A percentile compares a stretch with the other conserved stretches of the same genome.
Conservation (phyloP, 768 basidiomycete genomes). For the Xanthoconium purpureum region DNA sequence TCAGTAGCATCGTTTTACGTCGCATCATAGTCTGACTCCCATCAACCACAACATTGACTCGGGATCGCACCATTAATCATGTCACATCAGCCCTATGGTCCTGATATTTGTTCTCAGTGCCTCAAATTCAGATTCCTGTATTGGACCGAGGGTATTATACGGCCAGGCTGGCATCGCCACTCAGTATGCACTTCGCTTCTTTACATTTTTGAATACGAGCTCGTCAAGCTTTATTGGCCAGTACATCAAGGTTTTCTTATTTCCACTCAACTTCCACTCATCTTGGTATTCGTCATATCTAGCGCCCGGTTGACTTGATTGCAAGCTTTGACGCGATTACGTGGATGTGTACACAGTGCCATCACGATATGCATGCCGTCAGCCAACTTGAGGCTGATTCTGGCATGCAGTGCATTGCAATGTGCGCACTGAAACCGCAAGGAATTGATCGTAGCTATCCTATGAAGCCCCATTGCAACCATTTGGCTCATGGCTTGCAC, state of each 20-base stretch:
- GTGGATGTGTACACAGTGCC: slow-evolving; percentile 28
- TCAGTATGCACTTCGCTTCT: slow-evolving; percentile 56
- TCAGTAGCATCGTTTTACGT: slow-evolving; percentile 23
- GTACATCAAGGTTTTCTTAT: slow-evolving; percentile 17
- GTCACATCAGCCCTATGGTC: slow-evolving; percentile 39
- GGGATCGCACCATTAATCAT: slow-evolving; percentile 46
- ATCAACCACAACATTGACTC: slow-evolving; percentile 38
- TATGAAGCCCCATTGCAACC: slow-evolving; percentile 63
- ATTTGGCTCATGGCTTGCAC: slow-evolving; percentile 59
- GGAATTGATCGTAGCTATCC: slow-evolving; percentile 43
- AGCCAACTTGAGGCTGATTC: slow-evolving; percentile 2
- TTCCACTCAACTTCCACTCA: slow-evolving; percentile 23
- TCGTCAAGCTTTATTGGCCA: slow-evolving; percentile 50
- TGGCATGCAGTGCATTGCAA: slow-evolving; percentile 13
- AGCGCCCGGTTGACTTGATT: slow-evolving; percentile 30
- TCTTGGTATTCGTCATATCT: neutral
- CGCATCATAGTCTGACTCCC: slow-evolving; percentile 7
- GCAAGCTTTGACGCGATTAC: slow-evolving; percentile 33
- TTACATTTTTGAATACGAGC: slow-evolving; percentile 58
- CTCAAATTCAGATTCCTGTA: slow-evolving; percentile 62
- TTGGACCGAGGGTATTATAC: slow-evolving; percentile 46
- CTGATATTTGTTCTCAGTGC: slow-evolving; percentile 44
- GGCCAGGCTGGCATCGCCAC: slow-evolving; percentile 45
- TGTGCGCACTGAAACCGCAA: slow-evolving; percentile 32
- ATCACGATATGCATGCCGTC: slow-evolving; percentile 8